Evolutionary conservation across 1,284 basidiomycete species (phyloP).

Genomic region (Wolfiporia cocos): DNA sequence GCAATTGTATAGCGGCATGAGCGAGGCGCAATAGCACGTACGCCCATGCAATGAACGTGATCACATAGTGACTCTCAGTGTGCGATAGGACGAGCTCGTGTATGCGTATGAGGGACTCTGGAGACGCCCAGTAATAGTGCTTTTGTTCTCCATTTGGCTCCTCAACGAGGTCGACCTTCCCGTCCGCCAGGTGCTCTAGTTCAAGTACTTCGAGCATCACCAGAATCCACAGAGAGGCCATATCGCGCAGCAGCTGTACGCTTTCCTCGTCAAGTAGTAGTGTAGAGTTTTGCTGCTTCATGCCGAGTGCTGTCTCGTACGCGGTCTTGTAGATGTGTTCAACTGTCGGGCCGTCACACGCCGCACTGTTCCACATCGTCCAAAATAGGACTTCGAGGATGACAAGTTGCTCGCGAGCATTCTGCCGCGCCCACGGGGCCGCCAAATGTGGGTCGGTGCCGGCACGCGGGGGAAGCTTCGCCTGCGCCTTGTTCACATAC

Average conservation of each 20-base stretch:
- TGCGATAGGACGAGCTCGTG: slow-evolving; percentile 60
- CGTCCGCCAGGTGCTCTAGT: slow-evolving; percentile 65
- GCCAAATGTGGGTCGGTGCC: slow-evolving; percentile 54
- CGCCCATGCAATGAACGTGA: slow-evolving; percentile 74
- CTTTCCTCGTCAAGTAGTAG: slow-evolving; percentile 75
- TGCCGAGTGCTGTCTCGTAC: slow-evolving; percentile 63
- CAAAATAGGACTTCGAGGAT: slow-evolving; percentile 83
- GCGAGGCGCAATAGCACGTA: slow-evolving; percentile 65
- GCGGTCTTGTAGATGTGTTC: slow-evolving; percentile 58
- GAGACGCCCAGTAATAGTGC: slow-evolving; percentile 54
- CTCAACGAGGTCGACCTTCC: neutral
- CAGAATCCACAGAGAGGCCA: slow-evolving; percentile 69
- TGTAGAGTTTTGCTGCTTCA: slow-evolving; percentile 57
- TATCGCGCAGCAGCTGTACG: slow-evolving; percentile 56
- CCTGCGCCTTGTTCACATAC: slow-evolving; percentile 49
- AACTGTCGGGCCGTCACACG: slow-evolving; percentile 59
- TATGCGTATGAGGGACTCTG: slow-evolving; percentile 48
- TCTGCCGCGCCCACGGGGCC: slow-evolving; percentile 75
- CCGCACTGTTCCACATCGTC: slow-evolving; percentile 74
- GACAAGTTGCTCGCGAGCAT: slow-evolving; percentile 71
- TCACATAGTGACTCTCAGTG: slow-evolving; percentile 54
- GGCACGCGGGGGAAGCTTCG: slow-evolving; percentile 45
- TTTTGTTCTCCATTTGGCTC: no score
- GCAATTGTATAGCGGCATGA: slow-evolving; percentile 34
- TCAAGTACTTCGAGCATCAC: slow-evolving; percentile 78